Conservation (phyloP, 2,329 filamentous ascomycete genomes). For the Chaetomium strumarium region DNA sequence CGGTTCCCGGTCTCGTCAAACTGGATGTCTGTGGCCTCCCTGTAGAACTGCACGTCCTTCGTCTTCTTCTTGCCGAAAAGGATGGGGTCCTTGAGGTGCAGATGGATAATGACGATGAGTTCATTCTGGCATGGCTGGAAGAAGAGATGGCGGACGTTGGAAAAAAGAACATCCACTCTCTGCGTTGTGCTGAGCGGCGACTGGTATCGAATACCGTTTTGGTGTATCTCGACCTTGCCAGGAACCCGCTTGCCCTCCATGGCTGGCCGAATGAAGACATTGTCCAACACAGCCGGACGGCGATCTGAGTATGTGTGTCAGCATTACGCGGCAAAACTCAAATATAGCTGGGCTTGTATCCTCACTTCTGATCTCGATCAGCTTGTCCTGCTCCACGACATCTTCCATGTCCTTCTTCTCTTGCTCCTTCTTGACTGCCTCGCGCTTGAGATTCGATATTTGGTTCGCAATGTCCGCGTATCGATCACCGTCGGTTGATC, state of each 20-base stretch:
- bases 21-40: constrained; percentile 95
- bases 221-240: constrained; percentile 93
- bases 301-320: constrained; percentile 55
- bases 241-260: constrained; percentile 96
- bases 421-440: constrained; percentile 84
- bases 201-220: constrained; percentile 96
- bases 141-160: constrained; percentile 97
- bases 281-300: constrained; percentile 81
- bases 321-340: background rate
- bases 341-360: constrained; percentile 15
- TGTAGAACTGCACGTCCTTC: constrained; percentile 96
- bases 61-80: constrained; percentile 97
- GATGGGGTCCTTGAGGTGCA: constrained; percentile 96
- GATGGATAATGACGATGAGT: constrained; percentile 94
- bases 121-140: constrained; percentile 97
- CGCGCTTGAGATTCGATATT: constrained; percentile 94
- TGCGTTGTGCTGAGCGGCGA: constrained; percentile 74
- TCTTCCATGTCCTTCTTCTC: constrained; percentile 99
- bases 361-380: constrained; percentile 87
- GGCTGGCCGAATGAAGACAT: constrained; percentile 91
- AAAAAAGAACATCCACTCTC: constrained; percentile 89
- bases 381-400: constrained; percentile 97
- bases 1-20: constrained; percentile 98
- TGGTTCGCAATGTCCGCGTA: constrained; percentile 88
- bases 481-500: constrained; percentile 80